These are phyloP conservation scores for Cladophialophora immunda DNA, from an alignment of 2,329 filamentous ascomycete species.

Conservation along the genomic window DNA sequence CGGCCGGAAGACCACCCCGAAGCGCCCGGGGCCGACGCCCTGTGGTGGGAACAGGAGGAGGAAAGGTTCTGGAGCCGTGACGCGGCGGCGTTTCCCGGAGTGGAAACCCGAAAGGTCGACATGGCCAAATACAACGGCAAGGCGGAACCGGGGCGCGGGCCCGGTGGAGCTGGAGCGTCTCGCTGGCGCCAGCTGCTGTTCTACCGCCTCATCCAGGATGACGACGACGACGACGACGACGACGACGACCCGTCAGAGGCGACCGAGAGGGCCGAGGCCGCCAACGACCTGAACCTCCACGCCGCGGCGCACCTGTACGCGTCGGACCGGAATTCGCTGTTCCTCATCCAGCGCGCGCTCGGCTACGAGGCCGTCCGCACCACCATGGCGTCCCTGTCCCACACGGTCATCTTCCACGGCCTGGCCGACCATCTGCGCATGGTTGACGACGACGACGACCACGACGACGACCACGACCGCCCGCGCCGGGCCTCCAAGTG, in stretches of 20 bases:
- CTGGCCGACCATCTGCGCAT: slow-evolving; percentile 52
- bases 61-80: slow-evolving; percentile 42
- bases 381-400: slow-evolving; percentile 58
- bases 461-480: no score
- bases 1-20: slow-evolving; percentile 46
- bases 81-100: slow-evolving; percentile 49
- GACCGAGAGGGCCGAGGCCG: slow-evolving; percentile 27
- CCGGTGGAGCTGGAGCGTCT: slow-evolving; percentile 41
- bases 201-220: slow-evolving; percentile 56
- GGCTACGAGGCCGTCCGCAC: slow-evolving; percentile 51
- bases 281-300: slow-evolving; percentile 61
- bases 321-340: slow-evolving; percentile 64
- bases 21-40: slow-evolving; percentile 48
- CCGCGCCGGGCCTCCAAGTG: slow-evolving; percentile 53
- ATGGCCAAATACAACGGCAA: slow-evolving; percentile 59
- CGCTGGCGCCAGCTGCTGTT: slow-evolving; percentile 55
- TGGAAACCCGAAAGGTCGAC: slow-evolving; percentile 62
- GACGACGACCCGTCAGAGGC: slow-evolving; percentile 45
- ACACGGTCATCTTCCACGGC: slow-evolving; percentile 60
- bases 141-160: slow-evolving; percentile 38
- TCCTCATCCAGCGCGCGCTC: slow-evolving; percentile 61
- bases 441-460: slow-evolving; percentile 44
- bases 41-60: slow-evolving; percentile 47
- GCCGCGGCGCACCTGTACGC: slow-evolving; percentile 67
- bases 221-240: slow-evolving; percentile 49